Percentiles rank a stretch among this genome's conserved stretches.
Conservation (phyloP, 306 rosid species). For the Albizia julibrissin region DNA sequence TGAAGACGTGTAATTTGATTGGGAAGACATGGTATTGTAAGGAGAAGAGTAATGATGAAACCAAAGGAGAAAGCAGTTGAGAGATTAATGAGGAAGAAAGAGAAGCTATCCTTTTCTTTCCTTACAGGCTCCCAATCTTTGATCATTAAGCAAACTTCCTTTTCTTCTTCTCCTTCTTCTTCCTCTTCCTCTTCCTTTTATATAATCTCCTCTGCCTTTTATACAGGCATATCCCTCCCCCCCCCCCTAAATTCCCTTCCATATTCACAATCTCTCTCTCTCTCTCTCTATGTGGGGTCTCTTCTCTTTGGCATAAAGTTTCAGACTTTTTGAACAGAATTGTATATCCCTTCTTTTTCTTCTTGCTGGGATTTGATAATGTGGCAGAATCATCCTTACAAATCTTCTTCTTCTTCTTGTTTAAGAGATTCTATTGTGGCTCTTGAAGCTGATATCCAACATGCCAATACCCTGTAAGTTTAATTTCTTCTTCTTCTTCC, state of each 20-base stretch:
- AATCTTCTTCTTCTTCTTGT: slow-evolving; percentile 32
- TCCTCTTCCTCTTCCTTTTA: too few relatives aligned
- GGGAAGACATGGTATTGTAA: background rate
- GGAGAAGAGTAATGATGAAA: background rate
- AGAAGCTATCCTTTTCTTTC: slow-evolving; percentile 69
- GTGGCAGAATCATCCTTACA: slow-evolving; percentile 54
- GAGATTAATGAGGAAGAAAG: slow-evolving; percentile 27
- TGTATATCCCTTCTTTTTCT: background rate
- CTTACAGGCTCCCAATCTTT: slow-evolving; percentile 48
- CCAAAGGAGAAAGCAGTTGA: slow-evolving; percentile 11
- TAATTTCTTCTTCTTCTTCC: background rate
- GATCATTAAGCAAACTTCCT: slow-evolving; percentile 39
- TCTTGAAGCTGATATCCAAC: slow-evolving; percentile 71
- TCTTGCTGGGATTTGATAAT: slow-evolving; percentile 31
- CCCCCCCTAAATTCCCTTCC: background rate
- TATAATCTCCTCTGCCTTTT: background rate
- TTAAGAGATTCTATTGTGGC: slow-evolving; percentile 65
- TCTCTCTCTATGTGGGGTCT: background rate
- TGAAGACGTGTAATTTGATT: background rate
- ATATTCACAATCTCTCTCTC: background rate
- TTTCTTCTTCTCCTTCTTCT: background rate
- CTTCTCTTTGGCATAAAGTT: slow-evolving; percentile 11
- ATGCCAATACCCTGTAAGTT: slow-evolving; percentile 70
- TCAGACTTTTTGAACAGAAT: background rate
- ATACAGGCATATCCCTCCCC: slow-evolving; percentile 27